Evolutionary conservation across 352 stramenopile genomes (phyloP).

Genomic region (Pythium scleroteichum): DNA sequence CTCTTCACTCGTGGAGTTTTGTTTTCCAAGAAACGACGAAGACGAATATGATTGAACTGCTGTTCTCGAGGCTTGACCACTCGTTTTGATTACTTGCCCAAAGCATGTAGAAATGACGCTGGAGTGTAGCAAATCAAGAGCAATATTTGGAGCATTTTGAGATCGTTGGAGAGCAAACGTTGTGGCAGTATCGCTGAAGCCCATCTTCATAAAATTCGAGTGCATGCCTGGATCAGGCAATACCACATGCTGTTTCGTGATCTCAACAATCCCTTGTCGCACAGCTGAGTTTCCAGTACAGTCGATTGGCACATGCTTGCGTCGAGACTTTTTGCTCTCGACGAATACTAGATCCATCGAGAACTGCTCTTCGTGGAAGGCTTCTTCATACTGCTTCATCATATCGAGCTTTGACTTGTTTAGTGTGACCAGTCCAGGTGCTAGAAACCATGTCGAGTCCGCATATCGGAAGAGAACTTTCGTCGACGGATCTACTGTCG

Average conservation of each 20-base stretch:
- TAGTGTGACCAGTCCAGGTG: constrained; percentile 65
- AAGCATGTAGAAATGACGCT: constrained; percentile 60
- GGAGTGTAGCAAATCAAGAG: constrained; percentile 73
- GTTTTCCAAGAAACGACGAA: constrained; percentile 17
- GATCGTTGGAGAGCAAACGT: constrained; percentile 81
- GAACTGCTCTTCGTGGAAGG: constrained; percentile 82
- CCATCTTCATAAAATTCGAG: constrained; percentile 82
- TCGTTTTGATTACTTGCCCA: constrained; percentile 11
- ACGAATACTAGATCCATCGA: constrained; percentile 79
- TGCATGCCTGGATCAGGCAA: constrained; percentile 78
- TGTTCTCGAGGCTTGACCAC: constrained; percentile 6
- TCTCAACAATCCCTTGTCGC: constrained; percentile 71
- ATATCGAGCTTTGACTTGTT: constrained; percentile 76
- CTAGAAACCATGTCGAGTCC: constrained; percentile 80
- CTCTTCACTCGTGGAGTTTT: neutral
- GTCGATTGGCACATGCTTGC: constrained; percentile 51
- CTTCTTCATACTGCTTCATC: constrained; percentile 86
- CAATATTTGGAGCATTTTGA: constrained; percentile 74
- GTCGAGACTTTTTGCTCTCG: constrained; percentile 41
- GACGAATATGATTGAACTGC: constrained; percentile 16
- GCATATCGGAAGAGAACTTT: constrained; percentile 77
- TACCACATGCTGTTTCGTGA: constrained; percentile 78
- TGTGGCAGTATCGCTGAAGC: constrained; percentile 66
- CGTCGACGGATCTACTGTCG: constrained; percentile 49
- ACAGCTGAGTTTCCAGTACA: constrained; percentile 71